These are phyloP conservation scores for Petunia secreta DNA, from an alignment of 257 asterid genomes.

Conservation along the genomic window DNA sequence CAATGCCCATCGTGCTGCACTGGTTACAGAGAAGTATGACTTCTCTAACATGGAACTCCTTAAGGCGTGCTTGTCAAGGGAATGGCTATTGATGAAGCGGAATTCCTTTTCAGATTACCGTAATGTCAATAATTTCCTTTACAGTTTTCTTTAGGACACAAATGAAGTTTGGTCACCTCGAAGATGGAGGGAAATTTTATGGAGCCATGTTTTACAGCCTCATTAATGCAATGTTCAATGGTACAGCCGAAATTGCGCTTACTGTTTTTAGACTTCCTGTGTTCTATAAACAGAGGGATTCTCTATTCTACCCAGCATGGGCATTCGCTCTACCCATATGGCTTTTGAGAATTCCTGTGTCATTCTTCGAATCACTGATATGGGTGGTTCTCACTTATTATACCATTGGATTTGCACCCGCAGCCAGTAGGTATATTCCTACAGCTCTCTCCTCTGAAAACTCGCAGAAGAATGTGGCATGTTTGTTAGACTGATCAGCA, in stretches of 20 bases:
- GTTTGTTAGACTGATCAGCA: not conserved
- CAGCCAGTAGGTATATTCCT: slow-evolving; percentile 89
- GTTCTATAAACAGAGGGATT: slow-evolving; percentile 45
- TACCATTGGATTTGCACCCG: slow-evolving; percentile 75
- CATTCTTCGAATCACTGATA: slow-evolving; percentile 74
- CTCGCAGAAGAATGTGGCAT: not conserved
- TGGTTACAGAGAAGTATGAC: slow-evolving; percentile 77
- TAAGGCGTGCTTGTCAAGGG: slow-evolving; percentile 59
- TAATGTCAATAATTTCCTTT: slow-evolving; percentile 79
- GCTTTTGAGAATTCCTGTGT: slow-evolving; percentile 77
- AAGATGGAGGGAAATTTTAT: slow-evolving; percentile 71
- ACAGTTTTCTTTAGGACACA: slow-evolving; percentile 51
- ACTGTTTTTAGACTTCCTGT: slow-evolving; percentile 60
- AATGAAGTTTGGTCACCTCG: no score
- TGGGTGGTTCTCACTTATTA: slow-evolving; percentile 3
- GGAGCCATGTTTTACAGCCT: slow-evolving; percentile 85
- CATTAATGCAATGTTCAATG: slow-evolving; percentile 84
- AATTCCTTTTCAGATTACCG: slow-evolving; percentile 79
- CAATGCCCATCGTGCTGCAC: slow-evolving; percentile 82
- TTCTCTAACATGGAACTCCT: slow-evolving; percentile 53
- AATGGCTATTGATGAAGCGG: slow-evolving; percentile 82
- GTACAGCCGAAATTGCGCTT: slow-evolving; percentile 80
- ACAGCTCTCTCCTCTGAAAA: slow-evolving; percentile 23
- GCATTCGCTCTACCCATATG: slow-evolving; percentile 59
- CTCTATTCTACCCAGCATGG: slow-evolving; percentile 65